Evolutionary conservation across 1,284 basidiomycete genomes (phyloP), one percentile per base, ranked within the genome.

Genomic region (Boletus semigastroideus): DNA sequence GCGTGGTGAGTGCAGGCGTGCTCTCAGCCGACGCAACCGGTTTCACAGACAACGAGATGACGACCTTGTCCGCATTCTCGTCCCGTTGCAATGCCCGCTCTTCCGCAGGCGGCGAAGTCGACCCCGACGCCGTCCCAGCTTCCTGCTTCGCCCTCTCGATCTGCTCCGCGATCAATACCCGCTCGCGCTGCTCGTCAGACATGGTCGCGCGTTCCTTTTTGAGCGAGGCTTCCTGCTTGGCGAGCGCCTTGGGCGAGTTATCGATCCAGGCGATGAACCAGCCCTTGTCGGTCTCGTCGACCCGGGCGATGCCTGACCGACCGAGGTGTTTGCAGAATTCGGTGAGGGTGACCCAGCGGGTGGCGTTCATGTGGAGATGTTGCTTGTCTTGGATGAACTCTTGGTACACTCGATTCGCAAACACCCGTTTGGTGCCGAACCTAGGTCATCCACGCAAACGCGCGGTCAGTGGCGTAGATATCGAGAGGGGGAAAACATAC

Each of bases 251-350:
- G 2, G 97, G 95, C 51, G 89, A 90, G 69, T 83, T 98, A 71
- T 99, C 97, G 54, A 99, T 90, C 96, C 97, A 99, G 38, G 87
- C 84, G 60, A 99, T 82, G 72, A 93, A 98, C 86, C 93, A 94
- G 4, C 95, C 96, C 74, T 98, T 94, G 73, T 98, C 96, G 45
- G 93, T 97, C 74, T 99, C 96, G 67, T 99, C 96, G 20, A 98
- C 97, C 58, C 90, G 83, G 4, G 88, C 92, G 44, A 98, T 78
- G 34, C 97, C 96, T 8, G 82, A 78, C 42, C 94, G 80, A 3
- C 97, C 95, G 28, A 99, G 79, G 63, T 95, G 85, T 71, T 96
- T 94, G 63, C 86, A 79, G 63, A 99, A 99, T 65, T 97, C 96
- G 12, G 91, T 91, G 54, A 99, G 79, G 11, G 96, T 97, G 22